A percentile compares a stretch with the other conserved stretches of the same genome.
phyloP scores from a whole-genome alignment of 2,329 filamentous ascomycete genomes.

The Pyrenophora tritici-repentis region DNA sequence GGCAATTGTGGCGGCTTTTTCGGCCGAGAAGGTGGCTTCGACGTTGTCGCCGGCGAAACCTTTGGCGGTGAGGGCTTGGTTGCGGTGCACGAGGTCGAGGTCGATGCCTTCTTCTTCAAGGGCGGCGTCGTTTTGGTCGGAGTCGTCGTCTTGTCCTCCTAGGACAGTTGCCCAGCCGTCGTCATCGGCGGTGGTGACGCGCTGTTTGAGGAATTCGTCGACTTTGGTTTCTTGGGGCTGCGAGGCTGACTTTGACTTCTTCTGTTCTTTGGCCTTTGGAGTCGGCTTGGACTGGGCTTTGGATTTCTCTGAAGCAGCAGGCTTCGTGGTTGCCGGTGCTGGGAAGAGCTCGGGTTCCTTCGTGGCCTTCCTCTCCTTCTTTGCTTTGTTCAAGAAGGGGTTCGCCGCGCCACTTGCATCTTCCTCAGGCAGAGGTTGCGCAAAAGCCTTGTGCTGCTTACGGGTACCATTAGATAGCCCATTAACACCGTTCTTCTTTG shows the following conservation, averaged over 20 bases:
- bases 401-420: slow-evolving; percentile 20
- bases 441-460: slow-evolving; percentile 12
- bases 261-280: slow-evolving; percentile 23
- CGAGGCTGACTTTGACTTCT: slow-evolving; percentile 19
- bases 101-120: slow-evolving; percentile 50
- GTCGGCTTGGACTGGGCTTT: slow-evolving; percentile 22
- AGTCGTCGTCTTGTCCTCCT: slow-evolving; percentile 41
- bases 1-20: slow-evolving; percentile 73
- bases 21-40: slow-evolving; percentile 75
- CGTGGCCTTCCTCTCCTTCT: slow-evolving; percentile 32
- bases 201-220: slow-evolving; percentile 39
- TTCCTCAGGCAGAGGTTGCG: slow-evolving; percentile 7
- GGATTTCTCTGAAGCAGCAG: slow-evolving; percentile 2
- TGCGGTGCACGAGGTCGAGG: slow-evolving; percentile 51
- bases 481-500: slow-evolving; percentile 17
- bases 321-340: slow-evolving; percentile 12
- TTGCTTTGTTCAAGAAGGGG: slow-evolving; percentile 43
- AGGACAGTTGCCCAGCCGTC: slow-evolving; percentile 53
- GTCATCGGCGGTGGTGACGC: slow-evolving; percentile 43
- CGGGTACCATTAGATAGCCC: slow-evolving; percentile 20
- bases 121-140: slow-evolving; percentile 29
- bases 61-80: slow-evolving; percentile 72
- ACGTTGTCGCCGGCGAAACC: slow-evolving; percentile 90
- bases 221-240: slow-evolving; percentile 21
- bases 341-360: slow-evolving; percentile 22